These are phyloP conservation scores for Agrocybe pediades DNA, from an alignment of 768 basidiomycete species.

Conservation along the genomic window DNA sequence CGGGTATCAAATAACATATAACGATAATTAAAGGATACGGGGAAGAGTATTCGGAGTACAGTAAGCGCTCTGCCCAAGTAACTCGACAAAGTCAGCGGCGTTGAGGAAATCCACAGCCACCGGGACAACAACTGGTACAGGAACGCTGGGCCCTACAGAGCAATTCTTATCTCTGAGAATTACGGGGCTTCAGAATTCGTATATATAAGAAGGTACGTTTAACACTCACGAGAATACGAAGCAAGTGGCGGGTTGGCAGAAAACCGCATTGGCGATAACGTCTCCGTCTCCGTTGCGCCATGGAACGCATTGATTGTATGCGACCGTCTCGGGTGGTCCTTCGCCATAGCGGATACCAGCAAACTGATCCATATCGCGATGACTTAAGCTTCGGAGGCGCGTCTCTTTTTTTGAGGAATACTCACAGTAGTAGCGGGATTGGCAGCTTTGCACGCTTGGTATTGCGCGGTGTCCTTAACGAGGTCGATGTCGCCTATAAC, in stretches of 20 bases:
- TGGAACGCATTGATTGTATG: constrained; percentile 19
- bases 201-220: background rate
- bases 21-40: constrained; percentile 7
- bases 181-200: background rate
- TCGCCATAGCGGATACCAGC: constrained; percentile 17
- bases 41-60: constrained; percentile 16
- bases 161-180: constrained; percentile 11
- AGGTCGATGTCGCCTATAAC: constrained; percentile 11
- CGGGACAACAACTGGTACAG: constrained; percentile 13
- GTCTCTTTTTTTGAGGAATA: background rate
- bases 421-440: constrained; percentile 10
- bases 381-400: background rate
- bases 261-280: constrained; percentile 19
- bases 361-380: constrained; percentile 5
- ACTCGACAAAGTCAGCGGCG: constrained; percentile 18
- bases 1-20: background rate
- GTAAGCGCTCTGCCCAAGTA: constrained; percentile 18
- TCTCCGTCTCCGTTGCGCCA: constrained; percentile 12
- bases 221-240: constrained; percentile 16
- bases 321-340: constrained; percentile 13
- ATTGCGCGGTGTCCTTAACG: constrained; percentile 13
- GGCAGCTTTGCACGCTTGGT: constrained; percentile 14
- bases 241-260: constrained; percentile 18
- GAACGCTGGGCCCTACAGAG: constrained; percentile 8
- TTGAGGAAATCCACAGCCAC: constrained; percentile 17